Percentiles rank a stretch among this genome's conserved stretches.
These are phyloP conservation scores for Cladosporium sp. DNA, from an alignment of 2,329 filamentous ascomycete genomes.

Conservation along the genomic window DNA sequence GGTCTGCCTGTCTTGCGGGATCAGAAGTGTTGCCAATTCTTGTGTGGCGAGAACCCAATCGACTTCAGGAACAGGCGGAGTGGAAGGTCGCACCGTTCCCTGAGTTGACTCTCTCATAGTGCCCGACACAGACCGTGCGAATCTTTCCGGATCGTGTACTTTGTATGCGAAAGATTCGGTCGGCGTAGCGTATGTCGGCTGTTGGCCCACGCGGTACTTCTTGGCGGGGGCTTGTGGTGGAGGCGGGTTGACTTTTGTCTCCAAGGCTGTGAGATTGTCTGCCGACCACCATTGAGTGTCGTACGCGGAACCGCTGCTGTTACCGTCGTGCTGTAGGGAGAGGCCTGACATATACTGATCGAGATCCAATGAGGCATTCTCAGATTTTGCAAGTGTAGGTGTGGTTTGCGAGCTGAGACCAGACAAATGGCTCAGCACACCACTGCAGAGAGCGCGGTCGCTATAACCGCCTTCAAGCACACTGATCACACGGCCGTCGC, in stretches of 20 bases:
- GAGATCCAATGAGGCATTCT: conserved; percentile 15
- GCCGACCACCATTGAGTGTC: conserved; percentile 43
- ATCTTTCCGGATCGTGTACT: conserved; percentile 63
- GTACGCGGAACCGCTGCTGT: conserved; percentile 23
- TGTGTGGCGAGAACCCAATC: conserved; percentile 81
- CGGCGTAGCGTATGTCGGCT: conserved; percentile 76
- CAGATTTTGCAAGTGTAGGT: neutral
- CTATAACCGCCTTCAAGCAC: conserved; percentile 96
- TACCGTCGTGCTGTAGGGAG: conserved; percentile 1
- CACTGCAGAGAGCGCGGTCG: conserved; percentile 82
- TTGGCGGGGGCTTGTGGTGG: conserved; percentile 48
- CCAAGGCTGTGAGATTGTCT: conserved; percentile 64
- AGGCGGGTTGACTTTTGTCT: conserved; percentile 53
- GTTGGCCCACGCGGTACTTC: conserved; percentile 53
- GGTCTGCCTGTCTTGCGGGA: conserved; percentile 71
- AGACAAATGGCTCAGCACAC: conserved; percentile 83
- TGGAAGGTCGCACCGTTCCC: conserved; percentile 43
- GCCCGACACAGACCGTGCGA: conserved; percentile 61
- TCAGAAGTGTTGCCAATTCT: conserved; percentile 76
- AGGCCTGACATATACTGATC: conserved; percentile 8
- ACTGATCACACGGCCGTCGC: conserved; percentile 83
- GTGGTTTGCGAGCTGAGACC: conserved; percentile 57
- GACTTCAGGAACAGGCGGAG: conserved; percentile 74
- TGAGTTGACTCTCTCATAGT: conserved; percentile 35
- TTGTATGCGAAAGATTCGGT: conserved; percentile 86